Conservation (phyloP, 345 rosid species). For the Camelina neglecta region DNA sequence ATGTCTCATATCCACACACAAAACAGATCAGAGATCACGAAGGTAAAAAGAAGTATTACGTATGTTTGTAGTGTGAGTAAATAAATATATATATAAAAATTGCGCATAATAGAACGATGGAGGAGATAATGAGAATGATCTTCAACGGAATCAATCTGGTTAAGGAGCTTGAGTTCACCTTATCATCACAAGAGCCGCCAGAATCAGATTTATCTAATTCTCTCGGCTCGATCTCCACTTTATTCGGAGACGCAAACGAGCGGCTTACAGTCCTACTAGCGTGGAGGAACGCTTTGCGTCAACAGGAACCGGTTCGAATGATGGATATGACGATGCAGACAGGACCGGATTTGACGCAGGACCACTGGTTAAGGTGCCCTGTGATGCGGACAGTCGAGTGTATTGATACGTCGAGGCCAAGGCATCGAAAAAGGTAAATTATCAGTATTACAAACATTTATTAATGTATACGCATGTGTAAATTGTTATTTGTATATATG, state of each 20-base stretch:
- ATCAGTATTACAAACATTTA: not conserved
- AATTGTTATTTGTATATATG: not conserved
- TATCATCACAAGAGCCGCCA: slow-evolving; percentile 37
- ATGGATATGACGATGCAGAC: slow-evolving; percentile 9
- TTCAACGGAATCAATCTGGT: slow-evolving; percentile 53
- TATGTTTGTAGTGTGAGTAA: not conserved
- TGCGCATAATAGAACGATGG: slow-evolving; percentile 31
- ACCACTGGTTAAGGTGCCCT: slow-evolving; percentile 35
- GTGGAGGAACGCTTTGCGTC: slow-evolving; percentile 12
- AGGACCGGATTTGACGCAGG: slow-evolving; percentile 30
- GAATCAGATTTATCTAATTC: slow-evolving; percentile 29
- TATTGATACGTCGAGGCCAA: not conserved
- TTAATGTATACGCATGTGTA: not conserved
- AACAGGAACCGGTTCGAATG: not conserved
- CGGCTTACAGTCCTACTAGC: slow-evolving; percentile 21
- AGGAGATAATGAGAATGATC: slow-evolving; percentile 47
- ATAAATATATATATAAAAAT: not conserved
- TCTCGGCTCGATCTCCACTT: slow-evolving; percentile 46
- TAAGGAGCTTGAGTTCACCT: slow-evolving; percentile 51
- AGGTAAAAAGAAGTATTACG: not conserved
- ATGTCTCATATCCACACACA: not conserved
- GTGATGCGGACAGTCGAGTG: not conserved
- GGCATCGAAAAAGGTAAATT: not conserved
- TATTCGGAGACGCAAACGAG: slow-evolving; percentile 39
- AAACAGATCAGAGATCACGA: not conserved